Evolutionary conservation across 441 rosid genomes (phyloP).

Genomic region (Oxalis stricta): DNA sequence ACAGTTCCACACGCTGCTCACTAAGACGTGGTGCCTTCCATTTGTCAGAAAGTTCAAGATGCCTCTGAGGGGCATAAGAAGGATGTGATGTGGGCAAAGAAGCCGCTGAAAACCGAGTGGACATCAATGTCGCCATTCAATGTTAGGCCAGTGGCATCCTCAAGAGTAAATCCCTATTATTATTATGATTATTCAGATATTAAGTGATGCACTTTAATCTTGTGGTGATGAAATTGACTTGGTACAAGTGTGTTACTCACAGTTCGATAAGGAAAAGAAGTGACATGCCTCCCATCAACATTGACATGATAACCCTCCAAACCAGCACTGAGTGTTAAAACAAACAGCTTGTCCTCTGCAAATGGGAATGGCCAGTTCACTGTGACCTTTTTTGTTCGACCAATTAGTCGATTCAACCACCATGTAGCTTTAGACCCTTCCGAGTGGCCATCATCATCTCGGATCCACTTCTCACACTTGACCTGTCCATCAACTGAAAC

Average conservation of each 20-base stretch:
- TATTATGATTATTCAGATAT: slow-evolving; percentile 9
- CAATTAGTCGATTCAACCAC: slow-evolving; percentile 76
- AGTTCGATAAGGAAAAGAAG: slow-evolving; percentile 77
- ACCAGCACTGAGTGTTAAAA: slow-evolving; percentile 73
- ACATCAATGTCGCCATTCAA: slow-evolving; percentile 70
- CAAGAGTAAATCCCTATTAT: slow-evolving; percentile 79
- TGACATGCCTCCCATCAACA: slow-evolving; percentile 74
- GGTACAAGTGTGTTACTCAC: slow-evolving; percentile 33
- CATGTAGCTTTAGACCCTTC: slow-evolving; percentile 60
- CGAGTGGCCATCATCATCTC: slow-evolving; percentile 45
- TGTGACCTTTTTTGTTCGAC: slow-evolving; percentile 45
- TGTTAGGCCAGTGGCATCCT: slow-evolving; percentile 89
- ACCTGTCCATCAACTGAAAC: slow-evolving; percentile 67
- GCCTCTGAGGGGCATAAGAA: slow-evolving; percentile 60
- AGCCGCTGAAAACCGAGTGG: slow-evolving; percentile 65
- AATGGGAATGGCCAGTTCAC: slow-evolving; percentile 88
- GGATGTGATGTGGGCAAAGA: slow-evolving; percentile 71
- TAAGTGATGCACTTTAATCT: slow-evolving; percentile 7
- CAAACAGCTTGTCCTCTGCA: slow-evolving; percentile 59
- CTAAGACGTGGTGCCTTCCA: slow-evolving; percentile 81
- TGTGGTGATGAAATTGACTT: background rate
- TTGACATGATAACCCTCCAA: slow-evolving; percentile 76
- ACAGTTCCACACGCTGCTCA: slow-evolving; percentile 48
- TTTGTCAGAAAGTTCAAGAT: slow-evolving; percentile 53
- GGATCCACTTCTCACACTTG: slow-evolving; percentile 91